Evolutionary conservation across 257 asterid species (phyloP).

Genomic region (Solanum gandarillasii): DNA sequence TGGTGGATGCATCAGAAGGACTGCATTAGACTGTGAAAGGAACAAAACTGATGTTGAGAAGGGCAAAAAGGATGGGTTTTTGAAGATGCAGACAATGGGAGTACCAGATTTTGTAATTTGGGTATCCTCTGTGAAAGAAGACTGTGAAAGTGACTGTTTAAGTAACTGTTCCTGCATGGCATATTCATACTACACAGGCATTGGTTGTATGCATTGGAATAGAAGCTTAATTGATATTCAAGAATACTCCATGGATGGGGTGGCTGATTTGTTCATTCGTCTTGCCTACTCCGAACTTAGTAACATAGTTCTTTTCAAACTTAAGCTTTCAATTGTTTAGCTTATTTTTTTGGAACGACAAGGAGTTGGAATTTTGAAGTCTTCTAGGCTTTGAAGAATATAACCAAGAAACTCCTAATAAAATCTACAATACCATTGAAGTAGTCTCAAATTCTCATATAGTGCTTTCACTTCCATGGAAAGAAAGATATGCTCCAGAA

Average conservation of each 20-base stretch:
- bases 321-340: background rate
- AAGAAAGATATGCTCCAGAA: background rate
- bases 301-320: background rate
- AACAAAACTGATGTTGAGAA: background rate
- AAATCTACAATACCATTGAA: background rate
- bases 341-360: background rate
- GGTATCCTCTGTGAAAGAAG: background rate
- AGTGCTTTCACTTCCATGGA: background rate
- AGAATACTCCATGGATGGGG: slow-evolving; percentile 20
- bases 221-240: slow-evolving; percentile 22
- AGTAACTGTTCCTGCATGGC: slow-evolving; percentile 14
- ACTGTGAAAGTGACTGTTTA: slow-evolving; percentile 33
- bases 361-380: background rate
- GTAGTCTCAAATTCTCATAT: background rate
- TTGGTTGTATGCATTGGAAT: slow-evolving; percentile 21
- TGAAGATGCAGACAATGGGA: slow-evolving; percentile 20
- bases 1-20: slow-evolving; percentile 41
- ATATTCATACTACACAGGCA: slow-evolving; percentile 2
- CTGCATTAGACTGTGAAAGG: slow-evolving; percentile 23
- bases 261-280: slow-evolving; percentile 33
- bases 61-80: slow-evolving; percentile 26
- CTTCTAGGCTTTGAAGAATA: background rate
- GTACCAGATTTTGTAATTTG: slow-evolving; percentile 27
- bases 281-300: slow-evolving; percentile 40
- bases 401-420: background rate